Base-by-base conservation (phyloP, 805 yeast genomes). In the Yamadazyma kitorensis region DNA sequence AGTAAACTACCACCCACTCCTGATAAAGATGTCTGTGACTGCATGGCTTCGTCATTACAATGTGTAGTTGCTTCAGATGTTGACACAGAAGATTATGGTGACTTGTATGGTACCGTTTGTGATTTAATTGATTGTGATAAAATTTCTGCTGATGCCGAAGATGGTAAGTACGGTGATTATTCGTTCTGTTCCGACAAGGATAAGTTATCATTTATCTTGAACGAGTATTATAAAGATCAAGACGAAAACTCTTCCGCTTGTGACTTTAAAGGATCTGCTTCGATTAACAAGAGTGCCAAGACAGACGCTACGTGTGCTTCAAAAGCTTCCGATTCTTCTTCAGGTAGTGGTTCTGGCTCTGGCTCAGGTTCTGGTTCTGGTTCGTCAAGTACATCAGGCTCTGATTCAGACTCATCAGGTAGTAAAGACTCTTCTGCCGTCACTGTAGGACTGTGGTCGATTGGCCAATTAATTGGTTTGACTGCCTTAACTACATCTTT, bases 1-100 rank as follows among this genome's bases (percentile, higher is more conserved):
- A 69, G 81, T n/a, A 59, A 52, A 20, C 69, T 84, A 54, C 94
- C 94, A 51, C 94, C 93, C 59, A 80, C 87, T 34, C 94, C 94
- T 45, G 72, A 82, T 51, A 55, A 70, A 32, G 70, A 56, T 29
- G 66, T 74, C 36, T 84, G 93, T 70, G 64, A 71, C 40, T 84
- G 94, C 69, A 67, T 82, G 66, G 52, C 70, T 22, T 48, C 50
- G 17, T 61, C 87, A 9, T 64, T 73, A 46, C 34, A 58, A 15
- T 84, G 94, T 75, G 82, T 80, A 43, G 74, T 84, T 36, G 45
- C 64, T 22, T 75, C 66, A 41, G 67, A 62, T 43, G 84, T 82
- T 39, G 68, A 63, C 39, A 47, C 51, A 11, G 70, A 70, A 3
- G 81, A 82, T 49, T 84, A 83, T 56, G 68, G 72, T 37, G 77